A percentile compares a stretch with the other conserved stretches of the same genome.
Conservation (phyloP, 306 rosid genomes). For the Cucurbita pepo region DNA sequence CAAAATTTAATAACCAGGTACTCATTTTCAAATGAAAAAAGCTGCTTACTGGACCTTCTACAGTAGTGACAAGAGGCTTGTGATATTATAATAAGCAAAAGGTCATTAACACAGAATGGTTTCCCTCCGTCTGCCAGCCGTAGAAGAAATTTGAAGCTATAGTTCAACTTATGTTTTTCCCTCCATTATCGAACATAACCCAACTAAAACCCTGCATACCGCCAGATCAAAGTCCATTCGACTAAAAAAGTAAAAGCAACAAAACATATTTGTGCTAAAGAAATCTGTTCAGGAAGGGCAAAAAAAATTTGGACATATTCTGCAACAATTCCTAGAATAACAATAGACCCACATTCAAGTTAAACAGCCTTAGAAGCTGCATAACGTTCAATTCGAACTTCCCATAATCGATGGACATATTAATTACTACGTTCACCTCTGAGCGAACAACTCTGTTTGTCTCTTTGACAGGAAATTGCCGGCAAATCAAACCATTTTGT, state of each 20-base stretch:
- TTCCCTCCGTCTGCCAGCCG: background rate
- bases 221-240: background rate
- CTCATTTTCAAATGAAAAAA: background rate
- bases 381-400: background rate
- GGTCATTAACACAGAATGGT: background rate
- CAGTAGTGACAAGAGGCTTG: constrained; percentile 5
- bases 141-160: background rate
- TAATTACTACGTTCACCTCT: constrained; percentile 34
- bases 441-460: constrained; percentile 50
- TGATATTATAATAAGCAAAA: background rate
- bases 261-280: background rate
- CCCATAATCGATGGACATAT: background rate
- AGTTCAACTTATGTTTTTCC: background rate
- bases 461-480: constrained; percentile 86
- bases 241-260: background rate
- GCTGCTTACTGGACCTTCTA: background rate
- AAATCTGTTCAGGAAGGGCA: background rate
- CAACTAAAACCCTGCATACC: background rate
- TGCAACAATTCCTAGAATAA: background rate
- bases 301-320: background rate
- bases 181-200: background rate
- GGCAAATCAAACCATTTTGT: constrained; percentile 63
- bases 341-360: background rate
- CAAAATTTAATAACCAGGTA: background rate
- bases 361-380: background rate